Conservation (phyloP, 2,329 filamentous ascomycete species). For the Atkinsonella hypoxylon region DNA sequence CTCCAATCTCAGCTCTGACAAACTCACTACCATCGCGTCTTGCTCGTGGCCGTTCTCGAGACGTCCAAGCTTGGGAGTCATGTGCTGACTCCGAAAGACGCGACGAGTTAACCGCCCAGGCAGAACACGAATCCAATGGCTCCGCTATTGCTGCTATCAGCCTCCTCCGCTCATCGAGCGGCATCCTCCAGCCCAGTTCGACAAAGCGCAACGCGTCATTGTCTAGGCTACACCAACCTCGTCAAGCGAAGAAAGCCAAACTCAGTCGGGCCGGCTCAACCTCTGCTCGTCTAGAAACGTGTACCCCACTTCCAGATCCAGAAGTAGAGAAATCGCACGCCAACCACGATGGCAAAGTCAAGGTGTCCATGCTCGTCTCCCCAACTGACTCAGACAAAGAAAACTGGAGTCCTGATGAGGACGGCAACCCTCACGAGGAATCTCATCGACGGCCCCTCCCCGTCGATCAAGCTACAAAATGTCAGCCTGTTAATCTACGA, state of each 20-base stretch:
- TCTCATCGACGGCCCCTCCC: slow-evolving; percentile 25
- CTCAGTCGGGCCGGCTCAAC: slow-evolving; percentile 50
- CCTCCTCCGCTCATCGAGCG: slow-evolving; percentile 59
- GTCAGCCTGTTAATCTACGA: slow-evolving; percentile 21
- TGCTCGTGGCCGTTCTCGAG: slow-evolving; percentile 63
- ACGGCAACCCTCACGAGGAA: slow-evolving; percentile 13
- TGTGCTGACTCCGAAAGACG: slow-evolving; percentile 72
- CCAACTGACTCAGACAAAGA: slow-evolving; percentile 79
- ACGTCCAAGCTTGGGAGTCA: slow-evolving; percentile 84
- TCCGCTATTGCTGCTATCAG: slow-evolving; percentile 74
- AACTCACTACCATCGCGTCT: slow-evolving; percentile 42
- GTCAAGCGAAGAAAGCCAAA: slow-evolving; percentile 48
- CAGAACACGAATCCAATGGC: slow-evolving; percentile 67
- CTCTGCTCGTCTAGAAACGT: slow-evolving; percentile 43
- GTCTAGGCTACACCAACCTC: slow-evolving; percentile 18
- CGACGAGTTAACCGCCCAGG: slow-evolving; percentile 68
- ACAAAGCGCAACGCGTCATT: slow-evolving; percentile 51
- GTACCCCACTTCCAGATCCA: slow-evolving; percentile 13
- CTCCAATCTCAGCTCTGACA: slow-evolving; percentile 41
- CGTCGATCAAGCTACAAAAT: slow-evolving; percentile 15
- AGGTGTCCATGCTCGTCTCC: slow-evolving; percentile 27
- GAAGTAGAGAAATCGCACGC: slow-evolving; percentile 17
- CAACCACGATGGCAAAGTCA: slow-evolving; percentile 21
- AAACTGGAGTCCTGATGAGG: slow-evolving; percentile 60
- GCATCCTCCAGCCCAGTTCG: slow-evolving; percentile 40